Percentiles rank a stretch among this genome's conserved stretches.
Conservation (phyloP, 257 asterid species). For the Phtheirospermum japonicum region DNA sequence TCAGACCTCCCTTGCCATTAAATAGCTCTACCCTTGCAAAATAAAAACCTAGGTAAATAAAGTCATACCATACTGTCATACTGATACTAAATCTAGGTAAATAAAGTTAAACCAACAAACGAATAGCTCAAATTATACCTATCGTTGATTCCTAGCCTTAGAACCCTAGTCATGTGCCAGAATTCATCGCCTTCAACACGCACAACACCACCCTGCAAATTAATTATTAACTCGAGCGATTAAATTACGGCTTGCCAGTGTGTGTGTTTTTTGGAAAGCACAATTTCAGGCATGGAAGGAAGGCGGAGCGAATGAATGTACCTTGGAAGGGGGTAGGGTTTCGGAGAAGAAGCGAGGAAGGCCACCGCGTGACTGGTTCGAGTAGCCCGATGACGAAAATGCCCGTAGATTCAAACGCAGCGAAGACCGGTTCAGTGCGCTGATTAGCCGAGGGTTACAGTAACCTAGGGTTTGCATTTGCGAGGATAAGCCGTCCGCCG, state of each 20-base stretch:
- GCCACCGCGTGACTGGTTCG: slow-evolving; percentile 91
- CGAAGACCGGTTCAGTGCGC: slow-evolving; percentile 28
- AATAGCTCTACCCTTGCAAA: slow-evolving; percentile 89
- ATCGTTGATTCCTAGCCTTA: slow-evolving; percentile 64
- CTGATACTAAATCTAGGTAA: slow-evolving; percentile 14
- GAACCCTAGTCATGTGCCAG: slow-evolving; percentile 95
- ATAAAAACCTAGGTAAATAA: slow-evolving; percentile 25
- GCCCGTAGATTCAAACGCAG: slow-evolving; percentile 37
- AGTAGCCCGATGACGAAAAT: slow-evolving; percentile 47
- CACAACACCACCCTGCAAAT: slow-evolving; percentile 71
- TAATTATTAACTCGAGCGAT: slow-evolving; percentile 23
- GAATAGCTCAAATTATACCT: slow-evolving; percentile 43
- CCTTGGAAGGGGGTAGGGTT: slow-evolving; percentile 63
- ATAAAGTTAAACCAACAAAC: background rate
- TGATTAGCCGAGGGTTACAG: slow-evolving; percentile 31
- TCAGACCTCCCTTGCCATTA: slow-evolving; percentile 85
- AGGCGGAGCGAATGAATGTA: slow-evolving; percentile 3
- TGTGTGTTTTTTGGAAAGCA: background rate
- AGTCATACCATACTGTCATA: background rate
- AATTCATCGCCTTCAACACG: slow-evolving; percentile 87
- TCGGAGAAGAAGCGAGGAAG: slow-evolving; percentile 93
- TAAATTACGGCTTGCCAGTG: slow-evolving; percentile 17
- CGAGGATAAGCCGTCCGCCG: slow-evolving; percentile 27
- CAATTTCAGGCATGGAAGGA: background rate
- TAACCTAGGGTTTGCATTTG: slow-evolving; percentile 38